Evolutionary conservation across 805 yeast genomes (phyloP).

Genomic region (Candida gorgasii): DNA sequence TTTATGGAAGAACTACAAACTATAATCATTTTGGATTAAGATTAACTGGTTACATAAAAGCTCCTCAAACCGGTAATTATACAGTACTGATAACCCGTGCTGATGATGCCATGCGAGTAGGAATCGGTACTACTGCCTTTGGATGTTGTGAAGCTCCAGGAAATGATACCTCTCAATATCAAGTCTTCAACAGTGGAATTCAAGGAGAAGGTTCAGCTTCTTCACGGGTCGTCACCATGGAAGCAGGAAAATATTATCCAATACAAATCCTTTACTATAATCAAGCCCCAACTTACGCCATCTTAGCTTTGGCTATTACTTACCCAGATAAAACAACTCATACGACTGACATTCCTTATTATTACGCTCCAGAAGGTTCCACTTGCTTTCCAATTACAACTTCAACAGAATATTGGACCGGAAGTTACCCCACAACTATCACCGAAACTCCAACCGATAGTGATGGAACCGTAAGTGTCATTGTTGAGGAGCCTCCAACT

Average conservation of each 20-base stretch:
- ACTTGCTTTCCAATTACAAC: neutral
- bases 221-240: too few relatives aligned
- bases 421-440: neutral
- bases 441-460: neutral
- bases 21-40: constrained; percentile 5
- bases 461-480: neutral
- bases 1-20: constrained; percentile 8
- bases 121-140: constrained; percentile 8
- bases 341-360: neutral
- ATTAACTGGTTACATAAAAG: constrained; percentile 8
- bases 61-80: constrained; percentile 8
- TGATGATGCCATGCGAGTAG: neutral
- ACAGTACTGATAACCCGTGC: neutral
- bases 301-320: neutral
- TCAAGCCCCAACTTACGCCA: neutral
- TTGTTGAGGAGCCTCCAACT: neutral
- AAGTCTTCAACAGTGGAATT: too few relatives aligned
- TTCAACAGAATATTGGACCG: constrained; percentile 1
- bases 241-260: constrained; percentile 10
- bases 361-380: neutral
- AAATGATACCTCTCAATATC: too few relatives aligned
- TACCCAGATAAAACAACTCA: constrained; percentile 1
- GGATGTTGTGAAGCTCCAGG: constrained; percentile 3
- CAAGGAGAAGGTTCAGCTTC: too few relatives aligned
- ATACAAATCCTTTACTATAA: constrained; percentile 6